phyloP scores from a whole-genome alignment of 306 rosid species.

The Prunus fruticosa region DNA sequence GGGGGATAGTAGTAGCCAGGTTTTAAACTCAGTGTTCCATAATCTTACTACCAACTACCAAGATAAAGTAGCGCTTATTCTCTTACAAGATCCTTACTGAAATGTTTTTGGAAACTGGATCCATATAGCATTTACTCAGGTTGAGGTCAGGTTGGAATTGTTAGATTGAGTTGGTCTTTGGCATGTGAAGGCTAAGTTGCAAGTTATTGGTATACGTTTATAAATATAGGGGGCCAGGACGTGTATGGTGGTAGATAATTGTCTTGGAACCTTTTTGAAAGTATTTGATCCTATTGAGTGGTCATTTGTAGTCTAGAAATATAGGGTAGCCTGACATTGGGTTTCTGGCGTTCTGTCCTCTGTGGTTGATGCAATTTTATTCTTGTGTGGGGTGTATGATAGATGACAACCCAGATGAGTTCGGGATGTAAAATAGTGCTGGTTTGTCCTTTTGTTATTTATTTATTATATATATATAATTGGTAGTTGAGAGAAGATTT shows the following conservation, averaged over 20 bases:
- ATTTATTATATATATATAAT: too few species aligned
- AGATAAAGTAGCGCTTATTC: conserved; percentile 9
- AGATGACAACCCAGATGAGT: not conserved
- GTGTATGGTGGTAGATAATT: not conserved
- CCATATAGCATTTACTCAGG: not conserved
- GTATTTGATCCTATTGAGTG: not conserved
- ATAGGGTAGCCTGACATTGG: not conserved
- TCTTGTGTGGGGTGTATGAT: not conserved
- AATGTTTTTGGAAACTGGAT: not conserved
- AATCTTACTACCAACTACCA: not conserved
- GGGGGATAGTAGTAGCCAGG: not conserved
- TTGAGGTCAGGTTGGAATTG: not conserved
- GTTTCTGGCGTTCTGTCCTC: not conserved
- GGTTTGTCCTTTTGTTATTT: not conserved
- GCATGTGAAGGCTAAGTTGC: conserved; percentile 4
- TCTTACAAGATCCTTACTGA: not conserved
- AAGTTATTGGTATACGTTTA: not conserved
- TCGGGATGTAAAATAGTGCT: not conserved
- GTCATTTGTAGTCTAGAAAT: not conserved
- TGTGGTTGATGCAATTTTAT: not conserved
- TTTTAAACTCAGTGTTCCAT: not conserved
- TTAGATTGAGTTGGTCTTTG: not conserved
- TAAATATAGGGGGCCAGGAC: not conserved
- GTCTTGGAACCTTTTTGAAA: not conserved
- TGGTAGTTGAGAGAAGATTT: not conserved